Evolutionary conservation across 495 filamentous ascomycete genomes (phyloP), one percentile per base, ranked within the genome.

Genomic region (Xylaria nigripes): DNA sequence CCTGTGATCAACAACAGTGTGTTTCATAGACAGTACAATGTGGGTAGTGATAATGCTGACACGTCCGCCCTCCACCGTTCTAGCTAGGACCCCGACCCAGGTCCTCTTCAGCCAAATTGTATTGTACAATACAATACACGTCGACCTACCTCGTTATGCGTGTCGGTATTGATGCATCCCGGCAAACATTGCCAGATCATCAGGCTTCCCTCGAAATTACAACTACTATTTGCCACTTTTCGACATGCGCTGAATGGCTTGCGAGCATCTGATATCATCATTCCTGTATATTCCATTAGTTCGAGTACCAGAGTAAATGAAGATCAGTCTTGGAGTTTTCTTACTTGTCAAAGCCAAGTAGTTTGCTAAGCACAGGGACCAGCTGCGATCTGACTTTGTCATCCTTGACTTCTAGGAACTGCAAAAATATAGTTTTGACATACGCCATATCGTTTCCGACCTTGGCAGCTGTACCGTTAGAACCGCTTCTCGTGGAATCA

Each of bases 361-460:
- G 70, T 82, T 89, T 91, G 45, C 87, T 90, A 45, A 98, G 68
- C 12, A 96, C 90, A 13, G 92, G 93, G 22, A 98, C 86, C 48
- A 98, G 76, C 75, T 96, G 90, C 65, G 85, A 81, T 67, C 95
- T 86, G 55, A 90, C 80, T 66, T 82, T 89, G 72, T 91, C 95
- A 62, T 98, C 93, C 72, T 84, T 89, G 66, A 93, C 87, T 75
- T 96, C 90, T 65, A 98, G 68, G 61, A 98, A 96, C 68, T 96
- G 92, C 41, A 97, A 70, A 22, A 98, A 76, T 34, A 98, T 89
- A 29, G 94, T 96, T 75, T 97, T 97, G 54, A 98, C 67, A 66
- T 98, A 98, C 62, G 89, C 82, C 56, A 85, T 86, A 67, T 98
- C 87, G 49, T 84, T 77, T 41, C 61, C 51, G n/a, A 62, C 60